These are phyloP conservation scores for Gnomoniopsis smithogilvyi DNA, from an alignment of 2,329 filamentous ascomycete genomes.

Conservation along the genomic window DNA sequence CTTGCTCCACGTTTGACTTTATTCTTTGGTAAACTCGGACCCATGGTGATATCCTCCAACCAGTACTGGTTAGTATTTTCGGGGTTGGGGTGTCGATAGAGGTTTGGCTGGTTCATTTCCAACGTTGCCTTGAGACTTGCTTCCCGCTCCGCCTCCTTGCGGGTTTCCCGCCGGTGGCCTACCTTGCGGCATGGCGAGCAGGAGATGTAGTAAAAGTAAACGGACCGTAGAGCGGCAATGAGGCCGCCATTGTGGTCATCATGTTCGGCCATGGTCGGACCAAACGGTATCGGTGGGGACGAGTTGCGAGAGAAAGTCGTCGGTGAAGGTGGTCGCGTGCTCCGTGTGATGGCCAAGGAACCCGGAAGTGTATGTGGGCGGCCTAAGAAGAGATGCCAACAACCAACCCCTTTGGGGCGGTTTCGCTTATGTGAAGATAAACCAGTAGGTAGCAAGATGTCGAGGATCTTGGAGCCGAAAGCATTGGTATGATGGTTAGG, in stretches of 20 bases:
- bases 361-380: neutral
- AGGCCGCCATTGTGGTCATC: slow-evolving; percentile 27
- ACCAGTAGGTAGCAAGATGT: neutral
- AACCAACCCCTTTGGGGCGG: slow-evolving; percentile 15
- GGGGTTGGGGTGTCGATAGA: slow-evolving; percentile 76
- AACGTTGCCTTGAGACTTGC: slow-evolving; percentile 62
- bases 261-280: slow-evolving; percentile 14
- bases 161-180: slow-evolving; percentile 66
- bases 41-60: slow-evolving; percentile 80
- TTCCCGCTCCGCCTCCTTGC: slow-evolving; percentile 66
- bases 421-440: neutral
- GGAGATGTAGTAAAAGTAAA: slow-evolving; percentile 73
- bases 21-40: slow-evolving; percentile 65
- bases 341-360: slow-evolving; percentile 2
- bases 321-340: slow-evolving; percentile 5
- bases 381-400: neutral
- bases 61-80: slow-evolving; percentile 88
- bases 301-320: neutral
- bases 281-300: neutral
- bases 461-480: neutral
- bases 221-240: slow-evolving; percentile 65
- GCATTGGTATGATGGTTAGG: slow-evolving; percentile 3
- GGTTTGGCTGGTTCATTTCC: slow-evolving; percentile 66
- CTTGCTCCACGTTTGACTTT: slow-evolving; percentile 39
- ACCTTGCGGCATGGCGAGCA: slow-evolving; percentile 77